phyloP scores from a whole-genome alignment of 768 basidiomycete genomes.

The Termitomyces sp. region DNA sequence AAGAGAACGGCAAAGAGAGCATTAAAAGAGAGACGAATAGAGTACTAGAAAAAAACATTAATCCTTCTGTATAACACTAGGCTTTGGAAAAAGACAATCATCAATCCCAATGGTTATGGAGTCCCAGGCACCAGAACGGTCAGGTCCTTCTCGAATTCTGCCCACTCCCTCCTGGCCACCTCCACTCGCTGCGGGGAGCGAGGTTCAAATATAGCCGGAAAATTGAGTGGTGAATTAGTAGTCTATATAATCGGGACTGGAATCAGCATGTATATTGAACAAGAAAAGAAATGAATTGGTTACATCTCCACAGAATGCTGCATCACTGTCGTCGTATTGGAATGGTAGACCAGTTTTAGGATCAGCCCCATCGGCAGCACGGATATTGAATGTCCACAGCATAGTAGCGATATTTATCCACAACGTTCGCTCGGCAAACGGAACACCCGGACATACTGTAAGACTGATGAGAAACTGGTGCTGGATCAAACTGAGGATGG shows the following conservation, averaged over 20 bases:
- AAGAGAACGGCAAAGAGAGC: no score
- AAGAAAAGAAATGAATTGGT: not conserved
- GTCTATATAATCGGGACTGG: not conserved
- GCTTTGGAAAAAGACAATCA: no score
- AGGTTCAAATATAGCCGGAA: not conserved
- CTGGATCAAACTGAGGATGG: not conserved
- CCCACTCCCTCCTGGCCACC: not conserved
- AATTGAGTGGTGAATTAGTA: not conserved
- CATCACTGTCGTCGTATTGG: not conserved
- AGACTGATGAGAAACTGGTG: not conserved
- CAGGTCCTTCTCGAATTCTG: not conserved
- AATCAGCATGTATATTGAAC: no score
- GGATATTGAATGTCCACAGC: not conserved
- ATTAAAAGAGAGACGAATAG: no score
- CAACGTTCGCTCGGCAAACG: not conserved
- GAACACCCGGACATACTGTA: not conserved
- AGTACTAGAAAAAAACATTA: no score
- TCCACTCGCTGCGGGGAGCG: not conserved
- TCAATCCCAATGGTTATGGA: not conserved
- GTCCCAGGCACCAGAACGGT: not conserved
- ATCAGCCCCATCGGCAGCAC: not conserved
- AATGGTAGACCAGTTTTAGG: not conserved
- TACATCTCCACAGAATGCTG: not conserved
- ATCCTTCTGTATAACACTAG: no score
- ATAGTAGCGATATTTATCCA: not conserved